These are phyloP conservation scores for Xylaria intraflava DNA, from an alignment of 495 filamentous ascomycete genomes.

Conservation along the genomic window DNA sequence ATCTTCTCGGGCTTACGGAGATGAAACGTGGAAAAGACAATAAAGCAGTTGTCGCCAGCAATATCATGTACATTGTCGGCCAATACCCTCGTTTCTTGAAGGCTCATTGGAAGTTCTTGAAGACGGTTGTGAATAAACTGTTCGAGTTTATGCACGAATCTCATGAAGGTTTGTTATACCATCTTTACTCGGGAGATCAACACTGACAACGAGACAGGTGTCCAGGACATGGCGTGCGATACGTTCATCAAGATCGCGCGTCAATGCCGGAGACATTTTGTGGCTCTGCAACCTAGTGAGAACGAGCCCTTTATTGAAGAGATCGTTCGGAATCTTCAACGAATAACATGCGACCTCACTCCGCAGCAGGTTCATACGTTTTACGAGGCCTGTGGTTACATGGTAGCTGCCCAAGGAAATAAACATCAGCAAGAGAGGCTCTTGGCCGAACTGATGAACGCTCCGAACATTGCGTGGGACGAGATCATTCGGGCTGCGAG, in stretches of 20 bases:
- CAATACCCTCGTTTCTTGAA: constrained; percentile 98
- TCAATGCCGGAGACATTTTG: constrained; percentile 95
- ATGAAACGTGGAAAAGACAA: constrained; percentile 99
- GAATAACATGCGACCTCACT: constrained; percentile 89
- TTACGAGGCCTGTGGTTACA: constrained; percentile 98
- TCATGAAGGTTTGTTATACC: constrained; percentile 69
- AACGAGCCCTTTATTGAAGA: constrained; percentile 96
- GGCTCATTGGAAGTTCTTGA: constrained; percentile 99
- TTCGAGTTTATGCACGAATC: constrained; percentile 99
- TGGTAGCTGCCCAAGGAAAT: constrained; percentile 97
- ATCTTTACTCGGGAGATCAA: background rate
- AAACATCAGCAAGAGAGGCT: constrained; percentile 83
- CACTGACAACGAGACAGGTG: constrained; percentile 47
- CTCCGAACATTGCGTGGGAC: constrained; percentile 93
- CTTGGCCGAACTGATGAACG: constrained; percentile 83
- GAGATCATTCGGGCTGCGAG: constrained; percentile 82
- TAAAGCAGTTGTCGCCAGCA: constrained; percentile 97
- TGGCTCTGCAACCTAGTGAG: constrained; percentile 91
- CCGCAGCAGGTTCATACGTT: constrained; percentile 98
- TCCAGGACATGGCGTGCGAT: constrained; percentile 99
- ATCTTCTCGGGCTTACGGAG: constrained; percentile 94
- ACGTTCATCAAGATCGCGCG: constrained; percentile 99
- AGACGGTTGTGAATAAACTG: constrained; percentile 98
- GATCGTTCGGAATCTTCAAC: constrained; percentile 89
- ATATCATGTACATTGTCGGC: constrained; percentile 99